Conservation (phyloP, 2,329 filamentous ascomycete genomes). For the Fusarium sp. region DNA sequence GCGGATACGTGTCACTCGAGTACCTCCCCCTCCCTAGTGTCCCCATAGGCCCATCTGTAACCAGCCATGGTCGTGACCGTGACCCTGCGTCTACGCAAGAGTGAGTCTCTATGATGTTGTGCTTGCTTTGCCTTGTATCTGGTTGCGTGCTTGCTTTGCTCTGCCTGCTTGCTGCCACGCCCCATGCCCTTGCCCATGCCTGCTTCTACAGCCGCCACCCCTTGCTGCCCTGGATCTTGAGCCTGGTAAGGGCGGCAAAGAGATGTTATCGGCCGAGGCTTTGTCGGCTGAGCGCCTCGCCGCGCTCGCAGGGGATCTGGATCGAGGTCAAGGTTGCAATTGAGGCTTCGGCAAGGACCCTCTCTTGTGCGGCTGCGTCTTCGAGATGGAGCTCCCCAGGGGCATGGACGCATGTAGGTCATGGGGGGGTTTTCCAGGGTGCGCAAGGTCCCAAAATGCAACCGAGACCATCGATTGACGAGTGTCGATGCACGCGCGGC, state of each 20-base stretch:
- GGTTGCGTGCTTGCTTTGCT: constrained; percentile 2
- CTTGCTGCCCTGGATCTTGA: constrained; percentile 23
- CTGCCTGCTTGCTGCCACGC: not conserved
- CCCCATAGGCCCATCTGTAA: constrained; percentile 20
- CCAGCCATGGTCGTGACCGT: constrained; percentile 12
- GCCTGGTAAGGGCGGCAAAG: not conserved
- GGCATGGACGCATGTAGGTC: not conserved
- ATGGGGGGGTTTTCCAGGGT: not conserved
- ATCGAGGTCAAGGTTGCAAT: not conserved
- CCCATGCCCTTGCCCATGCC: not conserved
- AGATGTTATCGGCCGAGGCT: not conserved
- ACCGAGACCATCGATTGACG: not conserved
- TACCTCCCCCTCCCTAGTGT: constrained; percentile 6
- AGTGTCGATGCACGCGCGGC: constrained; percentile 7
- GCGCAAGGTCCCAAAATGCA: constrained; percentile 3
- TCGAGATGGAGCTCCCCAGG: not conserved
- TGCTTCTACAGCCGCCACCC: constrained; percentile 1
- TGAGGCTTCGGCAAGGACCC: constrained; percentile 18
- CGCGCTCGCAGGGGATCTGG: constrained; percentile 5
- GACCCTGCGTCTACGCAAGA: constrained; percentile 3
- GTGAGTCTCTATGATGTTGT: not conserved
- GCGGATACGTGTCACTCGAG: constrained; percentile 39
- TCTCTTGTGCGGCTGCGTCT: not conserved
- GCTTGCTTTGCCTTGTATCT: constrained; percentile 2
- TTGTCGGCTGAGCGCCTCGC: not conserved